phyloP scores from a whole-genome alignment of 2,329 filamentous ascomycete species.

The Fusarium buxicola region DNA sequence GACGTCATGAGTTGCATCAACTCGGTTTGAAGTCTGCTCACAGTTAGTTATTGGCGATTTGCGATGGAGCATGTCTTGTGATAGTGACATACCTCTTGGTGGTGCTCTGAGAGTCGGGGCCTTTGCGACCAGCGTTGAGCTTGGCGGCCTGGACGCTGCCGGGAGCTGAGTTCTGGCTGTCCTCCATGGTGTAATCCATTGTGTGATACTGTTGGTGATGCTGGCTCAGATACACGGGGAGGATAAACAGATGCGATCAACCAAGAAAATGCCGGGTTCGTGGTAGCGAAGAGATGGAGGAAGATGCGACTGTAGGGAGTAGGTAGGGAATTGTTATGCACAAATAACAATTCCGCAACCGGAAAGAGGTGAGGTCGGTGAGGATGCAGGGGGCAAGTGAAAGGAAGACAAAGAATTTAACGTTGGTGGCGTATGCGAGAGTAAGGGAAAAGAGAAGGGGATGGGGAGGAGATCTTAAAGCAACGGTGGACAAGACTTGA shows the following conservation, averaged over 20 bases:
- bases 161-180: conserved; percentile 76
- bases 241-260: conserved; percentile 14
- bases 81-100: conserved; percentile 73
- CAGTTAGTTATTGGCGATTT: conserved; percentile 17
- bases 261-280: conserved; percentile 17
- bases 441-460: conserved; percentile 1
- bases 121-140: conserved; percentile 66
- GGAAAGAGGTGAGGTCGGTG: conserved; percentile 34
- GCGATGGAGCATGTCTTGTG: conserved; percentile 2
- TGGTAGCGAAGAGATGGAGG: neutral
- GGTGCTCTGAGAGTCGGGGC: conserved; percentile 77
- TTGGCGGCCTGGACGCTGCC: conserved; percentile 72
- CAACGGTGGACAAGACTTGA: conserved; percentile 4
- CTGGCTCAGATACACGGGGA: conserved; percentile 4
- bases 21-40: conserved; percentile 87
- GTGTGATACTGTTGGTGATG: conserved; percentile 23
- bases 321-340: conserved; percentile 26
- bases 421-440: conserved; percentile 19
- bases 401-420: conserved; percentile 12
- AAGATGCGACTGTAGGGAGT: conserved; percentile 6
- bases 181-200: conserved; percentile 61
- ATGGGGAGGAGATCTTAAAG: conserved; percentile 8
- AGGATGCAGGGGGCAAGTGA: conserved; percentile 30
- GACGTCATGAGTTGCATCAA: conserved; percentile 99
- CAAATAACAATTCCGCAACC: conserved; percentile 37